Base-by-base conservation (phyloP, 768 basidiomycete species). In the Russula compacta region DNA sequence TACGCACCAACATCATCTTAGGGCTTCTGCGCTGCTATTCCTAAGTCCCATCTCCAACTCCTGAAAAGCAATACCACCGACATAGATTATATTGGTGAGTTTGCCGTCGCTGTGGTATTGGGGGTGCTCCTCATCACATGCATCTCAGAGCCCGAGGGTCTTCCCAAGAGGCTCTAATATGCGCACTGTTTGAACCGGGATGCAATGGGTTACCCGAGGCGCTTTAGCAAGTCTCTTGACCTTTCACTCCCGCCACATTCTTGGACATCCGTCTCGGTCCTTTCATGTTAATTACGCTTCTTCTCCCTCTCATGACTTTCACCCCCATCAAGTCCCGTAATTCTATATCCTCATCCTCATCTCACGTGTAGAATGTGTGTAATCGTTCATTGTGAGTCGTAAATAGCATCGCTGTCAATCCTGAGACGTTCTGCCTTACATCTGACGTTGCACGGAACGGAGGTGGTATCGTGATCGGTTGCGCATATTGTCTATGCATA, bases 11-110 rank as follows among this genome's bases (percentile, higher is more conserved):
- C 21, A 0, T 7, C 49, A 8, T 55, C 17, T 24, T 17, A 63
- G 61, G 61, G 61, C 17, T 63, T 63, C 29, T 63, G 61, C 52
- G 61, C 61, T 15, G 61, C 61, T 4, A 53, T 63, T 49, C 61
- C 61, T 32, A 52, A 63, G 24, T 1, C 39, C 10, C 33, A 63
- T 58, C 33, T 53, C 32, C 8, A 53, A 49, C 19, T 38, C 1
- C 47, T 63, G 51, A 53, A 15, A 24, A 53, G 52, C n/a, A 57
- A 53, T 15, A 29, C 33, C 6, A 19, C 56, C 32, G 61, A 63
- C 19, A 47, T 63, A 40, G 61, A 63, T 36, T 63, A 63, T 24
- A 58, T 63, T n/a, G 61, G 61, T 63, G 46, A 32, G 52, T 43
- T 5, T 36, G 19, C 24, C 17, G 19, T 53, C 21, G 12, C 19